phyloP scores from a whole-genome alignment of 164 flowering plant species.

The Stephania cephalantha region DNA sequence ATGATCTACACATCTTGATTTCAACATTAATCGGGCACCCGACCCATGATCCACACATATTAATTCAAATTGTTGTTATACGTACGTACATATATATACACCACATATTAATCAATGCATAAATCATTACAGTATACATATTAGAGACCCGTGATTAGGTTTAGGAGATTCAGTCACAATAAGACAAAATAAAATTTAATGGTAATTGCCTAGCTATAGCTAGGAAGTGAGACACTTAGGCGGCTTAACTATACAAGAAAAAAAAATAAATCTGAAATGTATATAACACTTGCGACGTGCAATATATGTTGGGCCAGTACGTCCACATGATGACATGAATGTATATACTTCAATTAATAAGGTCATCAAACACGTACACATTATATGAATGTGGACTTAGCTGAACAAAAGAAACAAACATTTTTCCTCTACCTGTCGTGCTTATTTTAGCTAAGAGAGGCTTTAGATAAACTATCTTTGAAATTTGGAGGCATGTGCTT shows the following conservation, averaged over 20 bases:
- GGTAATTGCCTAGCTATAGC: conserved; percentile 11
- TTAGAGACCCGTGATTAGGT: conserved; percentile 30
- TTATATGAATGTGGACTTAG: background rate
- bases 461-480: conserved; percentile 26
- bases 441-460: conserved; percentile 18
- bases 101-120: background rate
- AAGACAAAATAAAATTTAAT: conserved; percentile 31
- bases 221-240: conserved; percentile 30
- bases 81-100: too few species aligned
- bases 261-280: too few species aligned
- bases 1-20: too few species aligned
- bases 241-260: conserved; percentile 19
- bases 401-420: conserved; percentile 3
- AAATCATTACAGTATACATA: background rate
- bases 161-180: conserved; percentile 33
- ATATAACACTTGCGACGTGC: too few species aligned
- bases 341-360: conserved; percentile 9
- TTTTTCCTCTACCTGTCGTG: conserved; percentile 22
- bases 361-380: conserved; percentile 3
- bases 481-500: conserved; percentile 25
- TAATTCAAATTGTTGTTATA: too few species aligned
- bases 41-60: background rate
- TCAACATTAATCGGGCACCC: background rate
- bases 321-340: conserved; percentile 30
- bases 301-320: too few species aligned